These are phyloP conservation scores for Penicillium alfredii DNA, from an alignment of 495 filamentous ascomycete species.

Conservation along the genomic window DNA sequence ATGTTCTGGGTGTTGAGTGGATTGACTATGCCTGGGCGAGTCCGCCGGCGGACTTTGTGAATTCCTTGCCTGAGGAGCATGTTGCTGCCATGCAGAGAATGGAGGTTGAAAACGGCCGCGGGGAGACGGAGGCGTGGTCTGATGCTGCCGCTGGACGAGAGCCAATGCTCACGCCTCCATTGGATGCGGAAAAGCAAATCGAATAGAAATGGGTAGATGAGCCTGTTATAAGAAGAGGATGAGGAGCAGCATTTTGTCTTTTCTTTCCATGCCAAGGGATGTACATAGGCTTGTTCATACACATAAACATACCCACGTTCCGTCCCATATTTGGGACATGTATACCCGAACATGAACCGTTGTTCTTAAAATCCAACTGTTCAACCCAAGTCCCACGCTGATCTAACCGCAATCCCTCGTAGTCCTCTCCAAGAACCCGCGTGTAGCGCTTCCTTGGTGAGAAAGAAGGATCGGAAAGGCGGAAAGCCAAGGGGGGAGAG, in stretches of 20 bases:
- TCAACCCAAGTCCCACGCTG: no score
- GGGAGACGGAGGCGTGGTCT: constrained; percentile 3
- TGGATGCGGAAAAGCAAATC: constrained; percentile 23
- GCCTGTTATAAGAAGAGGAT: no score
- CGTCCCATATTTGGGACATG: no score
- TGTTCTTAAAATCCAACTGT: no score
- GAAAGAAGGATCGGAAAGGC: constrained; percentile 28
- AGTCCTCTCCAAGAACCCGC: constrained; percentile 42
- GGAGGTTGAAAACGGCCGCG: constrained; percentile 3
- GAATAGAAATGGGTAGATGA: constrained; percentile 7
- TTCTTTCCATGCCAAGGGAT: background rate
- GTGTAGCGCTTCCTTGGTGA: constrained; percentile 40
- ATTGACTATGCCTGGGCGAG: constrained; percentile 70
- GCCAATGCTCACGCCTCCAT: constrained; percentile 27
- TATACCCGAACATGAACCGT: no score
- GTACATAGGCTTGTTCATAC: background rate
- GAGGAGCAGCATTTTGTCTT: no score
- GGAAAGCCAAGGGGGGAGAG: constrained; percentile 5
- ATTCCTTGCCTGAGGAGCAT: constrained; percentile 38
- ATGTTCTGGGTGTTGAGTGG: constrained; percentile 57
- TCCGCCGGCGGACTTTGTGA: constrained; percentile 56
- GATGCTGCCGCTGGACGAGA: constrained; percentile 2
- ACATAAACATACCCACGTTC: background rate
- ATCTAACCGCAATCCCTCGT: background rate
- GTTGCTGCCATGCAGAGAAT: constrained; percentile 14